These are phyloP conservation scores for Psilocybe mexicana DNA, from an alignment of 1,284 basidiomycete species.

Conservation along the genomic window DNA sequence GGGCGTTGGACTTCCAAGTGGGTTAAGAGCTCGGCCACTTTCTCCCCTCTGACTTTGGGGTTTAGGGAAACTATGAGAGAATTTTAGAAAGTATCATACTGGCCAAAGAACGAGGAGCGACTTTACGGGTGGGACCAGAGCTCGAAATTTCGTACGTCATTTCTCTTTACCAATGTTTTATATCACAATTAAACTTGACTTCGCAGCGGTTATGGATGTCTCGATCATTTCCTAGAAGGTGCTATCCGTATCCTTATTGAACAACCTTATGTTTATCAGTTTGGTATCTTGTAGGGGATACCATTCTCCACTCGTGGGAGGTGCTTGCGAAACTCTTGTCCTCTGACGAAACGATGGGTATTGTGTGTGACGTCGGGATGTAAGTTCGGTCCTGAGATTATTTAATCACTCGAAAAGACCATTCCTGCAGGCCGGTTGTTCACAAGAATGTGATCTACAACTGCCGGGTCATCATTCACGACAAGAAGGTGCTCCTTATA, in stretches of 20 bases:
- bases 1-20: constrained; percentile 93
- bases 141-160: constrained; percentile 89
- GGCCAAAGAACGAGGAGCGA: constrained; percentile 89
- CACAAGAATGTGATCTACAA: constrained; percentile 99
- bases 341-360: constrained; percentile 75
- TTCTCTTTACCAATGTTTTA: background rate
- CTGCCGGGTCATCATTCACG: constrained; percentile 87
- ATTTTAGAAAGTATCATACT: constrained; percentile 88
- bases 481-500: constrained; percentile 88
- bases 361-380: constrained; percentile 95
- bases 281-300: constrained; percentile 69
- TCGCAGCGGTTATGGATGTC: constrained; percentile 87
- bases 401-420: background rate
- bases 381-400: constrained; percentile 38
- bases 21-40: background rate
- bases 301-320: constrained; percentile 95
- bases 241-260: constrained; percentile 5
- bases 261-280: background rate
- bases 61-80: constrained; percentile 86
- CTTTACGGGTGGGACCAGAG: constrained; percentile 95
- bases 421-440: constrained; percentile 77
- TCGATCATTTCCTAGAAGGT: constrained; percentile 93
- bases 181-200: background rate
- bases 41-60: background rate
- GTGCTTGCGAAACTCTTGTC: constrained; percentile 84